A percentile compares a stretch with the other conserved stretches of the same genome.
phyloP scores from a whole-genome alignment of 225 moss, liverwort and hornwort species.

The Pseudisothecium myosuroides region DNA sequence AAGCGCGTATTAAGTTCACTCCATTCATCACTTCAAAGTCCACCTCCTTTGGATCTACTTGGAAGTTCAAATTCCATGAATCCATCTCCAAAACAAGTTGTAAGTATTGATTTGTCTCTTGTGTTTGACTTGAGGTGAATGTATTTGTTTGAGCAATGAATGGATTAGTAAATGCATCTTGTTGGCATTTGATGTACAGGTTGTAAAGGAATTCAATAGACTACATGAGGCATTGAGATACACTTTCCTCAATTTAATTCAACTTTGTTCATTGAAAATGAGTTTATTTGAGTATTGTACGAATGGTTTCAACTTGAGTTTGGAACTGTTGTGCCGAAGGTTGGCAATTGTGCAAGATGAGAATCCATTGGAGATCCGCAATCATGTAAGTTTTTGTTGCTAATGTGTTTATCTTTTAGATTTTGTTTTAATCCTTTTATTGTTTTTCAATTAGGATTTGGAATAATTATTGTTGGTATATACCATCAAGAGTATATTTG shows the following conservation, averaged over 20 bases:
- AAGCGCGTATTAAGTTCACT: background rate
- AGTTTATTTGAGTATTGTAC: no score
- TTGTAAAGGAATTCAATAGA: fast-evolving
- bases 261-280: background rate
- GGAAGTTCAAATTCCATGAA: no score
- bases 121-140: no score
- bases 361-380: background rate
- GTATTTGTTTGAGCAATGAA: no score
- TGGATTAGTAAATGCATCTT: background rate
- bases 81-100: background rate
- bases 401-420: no score
- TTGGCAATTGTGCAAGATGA: background rate
- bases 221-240: background rate
- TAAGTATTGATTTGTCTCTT: background rate
- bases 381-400: background rate
- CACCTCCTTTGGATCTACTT: background rate
- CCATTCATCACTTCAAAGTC: no score
- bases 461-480: background rate
- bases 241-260: background rate
- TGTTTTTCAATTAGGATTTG: fast-evolving
- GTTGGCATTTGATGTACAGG: background rate
- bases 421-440: background rate
- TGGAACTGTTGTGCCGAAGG: background rate
- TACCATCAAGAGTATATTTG: background rate
- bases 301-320: no score